Percentiles rank a stretch among this genome's conserved stretches.
phyloP scores from a whole-genome alignment of 225 moss, liverwort and hornwort species.

The Neckera pumila region DNA sequence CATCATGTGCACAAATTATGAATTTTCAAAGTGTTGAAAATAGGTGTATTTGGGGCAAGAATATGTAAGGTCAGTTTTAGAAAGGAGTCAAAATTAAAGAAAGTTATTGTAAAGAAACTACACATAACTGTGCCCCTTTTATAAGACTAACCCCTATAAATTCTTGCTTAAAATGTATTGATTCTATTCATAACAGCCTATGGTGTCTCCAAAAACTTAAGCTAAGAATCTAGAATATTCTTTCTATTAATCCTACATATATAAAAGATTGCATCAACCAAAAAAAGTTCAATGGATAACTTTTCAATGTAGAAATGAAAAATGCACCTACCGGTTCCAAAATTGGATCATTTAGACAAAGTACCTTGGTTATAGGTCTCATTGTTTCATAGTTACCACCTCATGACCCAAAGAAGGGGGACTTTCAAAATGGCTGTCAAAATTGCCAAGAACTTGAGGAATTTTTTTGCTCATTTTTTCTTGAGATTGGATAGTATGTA shows the following conservation, averaged over 20 bases:
- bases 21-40: neutral
- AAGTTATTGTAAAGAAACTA: no score
- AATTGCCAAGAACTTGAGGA: no score
- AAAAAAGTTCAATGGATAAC: neutral
- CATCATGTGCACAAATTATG: neutral
- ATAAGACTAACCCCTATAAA: neutral
- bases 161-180: neutral
- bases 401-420: no score
- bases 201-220: accelerated
- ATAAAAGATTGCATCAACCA: neutral
- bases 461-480: no score
- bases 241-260: neutral
- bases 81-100: neutral
- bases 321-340: neutral
- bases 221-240: neutral
- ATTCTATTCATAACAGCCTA: neutral
- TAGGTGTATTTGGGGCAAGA: neutral
- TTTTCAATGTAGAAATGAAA: neutral
- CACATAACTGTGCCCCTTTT: neutral
- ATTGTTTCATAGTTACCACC: no score
- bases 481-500: no score
- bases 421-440: no score
- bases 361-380: neutral
- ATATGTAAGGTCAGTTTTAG: neutral
- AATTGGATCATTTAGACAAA: neutral